These are phyloP conservation scores for Euphorbia corollata DNA, from an alignment of 441 rosid species.

Conservation along the genomic window DNA sequence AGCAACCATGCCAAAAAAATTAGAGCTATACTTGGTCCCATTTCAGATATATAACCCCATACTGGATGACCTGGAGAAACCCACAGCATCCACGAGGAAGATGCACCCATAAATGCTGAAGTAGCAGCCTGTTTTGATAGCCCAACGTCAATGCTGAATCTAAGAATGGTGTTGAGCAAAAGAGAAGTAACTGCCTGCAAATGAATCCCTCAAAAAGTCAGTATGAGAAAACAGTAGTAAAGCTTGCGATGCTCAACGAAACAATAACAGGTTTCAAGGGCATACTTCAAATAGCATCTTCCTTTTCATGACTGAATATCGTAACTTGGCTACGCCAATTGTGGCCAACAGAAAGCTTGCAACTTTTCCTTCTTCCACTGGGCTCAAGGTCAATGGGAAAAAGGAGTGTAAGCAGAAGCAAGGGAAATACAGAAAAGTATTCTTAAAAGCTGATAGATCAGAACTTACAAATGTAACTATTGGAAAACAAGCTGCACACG, in stretches of 20 bases:
- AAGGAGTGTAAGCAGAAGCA: slow-evolving; percentile 14
- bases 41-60: slow-evolving; percentile 45
- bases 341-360: slow-evolving; percentile 86
- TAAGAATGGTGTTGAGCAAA: slow-evolving; percentile 50
- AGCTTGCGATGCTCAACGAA: not conserved
- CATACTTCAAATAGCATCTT: slow-evolving; percentile 63
- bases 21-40: slow-evolving; percentile 50
- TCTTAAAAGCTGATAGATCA: slow-evolving; percentile 4
- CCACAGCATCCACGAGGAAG: slow-evolving; percentile 72
- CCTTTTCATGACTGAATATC: slow-evolving; percentile 48
- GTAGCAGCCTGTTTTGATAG: slow-evolving; percentile 93
- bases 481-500: slow-evolving; percentile 85
- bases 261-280: slow-evolving; percentile 12
- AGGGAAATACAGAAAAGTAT: slow-evolving; percentile 11
- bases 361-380: slow-evolving; percentile 98
- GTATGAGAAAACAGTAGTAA: not conserved
- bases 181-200: slow-evolving; percentile 68
- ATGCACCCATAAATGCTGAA: slow-evolving; percentile 62
- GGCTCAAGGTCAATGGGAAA: slow-evolving; percentile 23
- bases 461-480: slow-evolving; percentile 87
- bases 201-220: slow-evolving; percentile 25
- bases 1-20: slow-evolving; percentile 43
- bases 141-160: slow-evolving; percentile 80
- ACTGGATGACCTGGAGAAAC: slow-evolving; percentile 44
- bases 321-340: slow-evolving; percentile 62